Percentiles rank a stretch among this genome's conserved stretches.
Conservation (phyloP, 2,329 filamentous ascomycete species). For the Fusarium sororula region DNA sequence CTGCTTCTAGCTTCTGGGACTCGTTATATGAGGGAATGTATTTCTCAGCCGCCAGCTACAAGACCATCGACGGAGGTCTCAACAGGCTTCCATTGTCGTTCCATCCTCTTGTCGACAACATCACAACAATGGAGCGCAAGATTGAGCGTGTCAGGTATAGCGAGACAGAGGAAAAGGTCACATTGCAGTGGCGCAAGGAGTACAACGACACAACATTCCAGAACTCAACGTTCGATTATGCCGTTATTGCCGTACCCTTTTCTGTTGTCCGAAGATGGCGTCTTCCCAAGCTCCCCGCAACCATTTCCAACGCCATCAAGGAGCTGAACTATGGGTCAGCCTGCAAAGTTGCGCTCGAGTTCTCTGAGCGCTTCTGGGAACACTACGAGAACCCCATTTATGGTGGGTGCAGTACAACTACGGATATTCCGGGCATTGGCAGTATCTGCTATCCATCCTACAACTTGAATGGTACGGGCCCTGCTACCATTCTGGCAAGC, state of each 20-base stretch:
- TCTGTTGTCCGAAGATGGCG: slow-evolving; percentile 6
- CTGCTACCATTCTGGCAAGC: slow-evolving; percentile 6
- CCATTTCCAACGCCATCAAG: slow-evolving; percentile 11
- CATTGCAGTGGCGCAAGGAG: neutral
- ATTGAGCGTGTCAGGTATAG: neutral
- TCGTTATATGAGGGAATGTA: neutral
- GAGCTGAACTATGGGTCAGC: neutral
- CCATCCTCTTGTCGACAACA: neutral
- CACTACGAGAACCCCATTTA: slow-evolving; percentile 9
- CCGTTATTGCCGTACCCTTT: neutral
- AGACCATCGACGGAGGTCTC: neutral
- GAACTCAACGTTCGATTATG: slow-evolving; percentile 2
- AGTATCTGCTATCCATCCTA: slow-evolving; percentile 7
- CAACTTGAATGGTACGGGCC: neutral
- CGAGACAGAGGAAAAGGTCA: neutral
- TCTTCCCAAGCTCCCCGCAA: neutral
- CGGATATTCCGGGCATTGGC: neutral
- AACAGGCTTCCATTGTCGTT: neutral
- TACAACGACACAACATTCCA: slow-evolving; percentile 10
- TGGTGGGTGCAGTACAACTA: neutral
- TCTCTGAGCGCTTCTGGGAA: slow-evolving; percentile 10
- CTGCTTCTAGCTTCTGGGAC: neutral
- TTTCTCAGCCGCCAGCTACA: neutral
- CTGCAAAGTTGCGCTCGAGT: slow-evolving; percentile 7
- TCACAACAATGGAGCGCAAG: slow-evolving; percentile 1